Conservation (phyloP, 768 basidiomycete genomes). For the Tremella yokohamensis region DNA sequence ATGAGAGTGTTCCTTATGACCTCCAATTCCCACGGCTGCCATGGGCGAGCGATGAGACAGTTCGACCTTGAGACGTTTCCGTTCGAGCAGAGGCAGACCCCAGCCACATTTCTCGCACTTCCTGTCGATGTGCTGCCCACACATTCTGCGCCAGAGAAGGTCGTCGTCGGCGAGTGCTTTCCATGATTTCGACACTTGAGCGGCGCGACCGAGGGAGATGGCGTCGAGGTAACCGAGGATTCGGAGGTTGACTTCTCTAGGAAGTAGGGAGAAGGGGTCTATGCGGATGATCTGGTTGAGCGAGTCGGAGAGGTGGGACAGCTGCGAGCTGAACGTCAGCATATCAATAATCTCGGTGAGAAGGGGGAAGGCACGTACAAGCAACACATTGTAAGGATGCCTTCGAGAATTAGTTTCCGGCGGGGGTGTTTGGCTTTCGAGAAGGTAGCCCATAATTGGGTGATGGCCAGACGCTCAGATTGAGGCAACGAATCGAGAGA, state of each 20-base stretch:
- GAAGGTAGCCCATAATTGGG: conserved; percentile 92
- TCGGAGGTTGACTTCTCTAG: conserved; percentile 81
- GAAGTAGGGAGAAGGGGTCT: conserved; percentile 87
- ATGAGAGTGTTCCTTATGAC: conserved; percentile 25
- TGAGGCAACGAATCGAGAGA: conserved; percentile 83
- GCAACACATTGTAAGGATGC: conserved; percentile 98
- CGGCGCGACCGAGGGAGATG: conserved; percentile 85
- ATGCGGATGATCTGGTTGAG: conserved; percentile 88
- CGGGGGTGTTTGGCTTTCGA: conserved; percentile 87
- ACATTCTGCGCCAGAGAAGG: conserved; percentile 89
- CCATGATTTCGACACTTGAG: conserved; percentile 84
- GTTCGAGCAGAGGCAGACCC: conserved; percentile 86
- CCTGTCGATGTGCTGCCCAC: conserved; percentile 96
- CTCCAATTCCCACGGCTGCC: conserved; percentile 27
- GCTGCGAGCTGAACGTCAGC: conserved; percentile 61
- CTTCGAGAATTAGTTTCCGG: conserved; percentile 89
- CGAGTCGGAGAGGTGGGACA: conserved; percentile 90
- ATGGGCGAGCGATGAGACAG: conserved; percentile 39
- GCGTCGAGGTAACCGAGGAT: conserved; percentile 87
- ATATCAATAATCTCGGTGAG: background rate
- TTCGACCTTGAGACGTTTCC: conserved; percentile 45
- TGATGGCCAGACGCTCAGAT: conserved; percentile 80
- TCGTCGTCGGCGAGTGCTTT: conserved; percentile 88
- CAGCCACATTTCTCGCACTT: conserved; percentile 96
- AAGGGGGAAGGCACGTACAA: conserved; percentile 55